These are phyloP conservation scores for Calocybe cyanea DNA, from an alignment of 768 basidiomycete species.

Conservation along the genomic window DNA sequence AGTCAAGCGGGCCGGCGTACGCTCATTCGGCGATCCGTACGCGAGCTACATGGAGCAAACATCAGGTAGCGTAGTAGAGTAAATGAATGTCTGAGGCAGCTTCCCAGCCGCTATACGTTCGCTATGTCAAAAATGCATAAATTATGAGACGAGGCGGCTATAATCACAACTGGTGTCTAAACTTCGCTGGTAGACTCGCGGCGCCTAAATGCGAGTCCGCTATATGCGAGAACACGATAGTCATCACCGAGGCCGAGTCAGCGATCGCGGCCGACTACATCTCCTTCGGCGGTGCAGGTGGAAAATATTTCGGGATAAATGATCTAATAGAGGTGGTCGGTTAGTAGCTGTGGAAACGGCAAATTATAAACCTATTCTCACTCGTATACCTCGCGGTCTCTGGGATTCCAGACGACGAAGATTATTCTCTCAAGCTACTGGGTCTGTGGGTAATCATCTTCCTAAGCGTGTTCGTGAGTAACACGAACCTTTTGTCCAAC, in stretches of 20 bases:
- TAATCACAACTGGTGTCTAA: neutral
- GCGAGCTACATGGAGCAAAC: conserved; percentile 5
- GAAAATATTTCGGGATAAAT: conserved; percentile 66
- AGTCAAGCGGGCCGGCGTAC: conserved; percentile 13
- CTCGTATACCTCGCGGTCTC: conserved; percentile 64
- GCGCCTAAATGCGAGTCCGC: no score
- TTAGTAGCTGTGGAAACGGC: neutral
- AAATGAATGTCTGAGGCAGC: no score
- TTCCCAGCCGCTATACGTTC: neutral
- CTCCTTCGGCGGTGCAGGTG: conserved; percentile 21
- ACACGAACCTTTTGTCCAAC: conserved; percentile 40
- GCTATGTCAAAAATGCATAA: conserved; percentile 5
- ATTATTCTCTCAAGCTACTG: conserved; percentile 64
- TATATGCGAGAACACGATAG: neutral
- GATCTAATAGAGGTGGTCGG: conserved; percentile 18
- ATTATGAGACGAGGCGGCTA: conserved; percentile 3
- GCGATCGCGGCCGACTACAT: neutral
- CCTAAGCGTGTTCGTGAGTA: neutral
- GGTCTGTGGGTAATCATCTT: neutral
- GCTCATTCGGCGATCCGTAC: no score
- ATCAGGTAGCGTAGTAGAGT: neutral
- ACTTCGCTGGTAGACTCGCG: no score
- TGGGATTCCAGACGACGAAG: conserved; percentile 70
- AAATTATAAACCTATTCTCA: conserved; percentile 29
- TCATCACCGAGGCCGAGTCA: neutral